Evolutionary conservation across 2,329 filamentous ascomycete species (phyloP), one percentile per base, ranked within the genome.

Genomic region (Orbilia blumenaviensis): DNA sequence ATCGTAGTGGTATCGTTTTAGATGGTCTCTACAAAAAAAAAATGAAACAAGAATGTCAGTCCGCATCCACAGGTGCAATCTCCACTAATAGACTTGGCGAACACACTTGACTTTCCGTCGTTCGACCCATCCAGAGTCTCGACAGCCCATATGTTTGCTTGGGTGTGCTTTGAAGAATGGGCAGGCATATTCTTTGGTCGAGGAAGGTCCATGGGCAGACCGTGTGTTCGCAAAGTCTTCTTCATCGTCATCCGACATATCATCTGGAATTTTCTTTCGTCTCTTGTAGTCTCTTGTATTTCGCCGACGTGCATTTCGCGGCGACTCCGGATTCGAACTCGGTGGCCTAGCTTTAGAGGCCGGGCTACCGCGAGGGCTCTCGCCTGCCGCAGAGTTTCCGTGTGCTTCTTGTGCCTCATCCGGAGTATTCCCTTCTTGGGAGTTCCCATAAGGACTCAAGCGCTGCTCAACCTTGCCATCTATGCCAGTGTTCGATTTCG

Each of bases 91-190:
- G 32, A 60, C 34, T 60, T 38, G 32, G 32, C 48, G 38, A 38
- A 75, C 71, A n/a, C 42, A 75, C 71, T 75, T 75, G 62, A 75
- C 63, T 44, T 75, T 75, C 25, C 71, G 63, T 27, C 69, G 44
- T 68, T 75, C 71, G 34, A 66, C 54, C 63, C 63, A 68, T 32
- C 71, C 56, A 9, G 63, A 68, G 41, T 75, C 63, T 25, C 63
- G 63, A 48, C 71, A 75, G 54, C 23, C 38, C 56, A 75, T 38
- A 48, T 75, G 71, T n/a, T 42, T 27, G 44, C 71, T 68, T 8
- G 71, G 71, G 46, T 68, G 63, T 8, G 71, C 63, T 38, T 75
- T 75, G 48, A 75, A 75, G 58, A 75, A 68, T 1, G 71, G 71
- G 29, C 71, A 75, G 18, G 71, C 71, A 18, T 67, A 75, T 62